phyloP scores from a whole-genome alignment of 495 filamentous ascomycete species.

The Penicillium parvum region DNA sequence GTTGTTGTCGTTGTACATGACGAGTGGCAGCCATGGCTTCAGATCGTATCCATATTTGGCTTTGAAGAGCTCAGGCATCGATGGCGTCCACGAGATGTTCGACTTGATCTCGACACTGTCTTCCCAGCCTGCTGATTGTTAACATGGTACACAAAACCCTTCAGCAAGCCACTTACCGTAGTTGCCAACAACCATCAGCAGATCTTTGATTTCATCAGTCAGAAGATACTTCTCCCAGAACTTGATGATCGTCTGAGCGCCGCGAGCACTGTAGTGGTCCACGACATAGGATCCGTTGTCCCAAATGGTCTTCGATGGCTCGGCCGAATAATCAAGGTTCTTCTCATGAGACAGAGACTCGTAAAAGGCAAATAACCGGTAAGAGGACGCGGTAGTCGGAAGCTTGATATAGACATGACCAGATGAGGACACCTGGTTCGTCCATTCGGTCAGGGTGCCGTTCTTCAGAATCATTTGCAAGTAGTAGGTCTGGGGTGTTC shows the following conservation, averaged over 20 bases:
- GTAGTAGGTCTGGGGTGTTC: constrained; percentile 5
- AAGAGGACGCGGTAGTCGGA: neutral
- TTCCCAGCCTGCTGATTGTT: constrained; percentile 40
- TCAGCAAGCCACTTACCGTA: constrained; percentile 30
- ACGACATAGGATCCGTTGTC: constrained; percentile 47
- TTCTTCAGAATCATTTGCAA: constrained; percentile 12
- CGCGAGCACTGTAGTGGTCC: constrained; percentile 44
- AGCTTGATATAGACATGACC: constrained; percentile 16
- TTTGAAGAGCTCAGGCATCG: constrained; percentile 37
- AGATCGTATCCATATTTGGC: constrained; percentile 29
- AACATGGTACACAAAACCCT: neutral
- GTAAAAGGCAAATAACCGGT: constrained; percentile 37
- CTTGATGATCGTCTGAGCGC: constrained; percentile 37
- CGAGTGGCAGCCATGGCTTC: constrained; percentile 18
- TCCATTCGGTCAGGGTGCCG: constrained; percentile 13
- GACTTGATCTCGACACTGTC: constrained; percentile 45
- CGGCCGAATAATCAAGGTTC: constrained; percentile 20
- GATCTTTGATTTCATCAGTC: constrained; percentile 21
- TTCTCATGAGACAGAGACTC: constrained; percentile 26
- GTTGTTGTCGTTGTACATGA: constrained; percentile 27
- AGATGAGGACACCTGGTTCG: constrained; percentile 8
- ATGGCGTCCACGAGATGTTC: constrained; percentile 41
- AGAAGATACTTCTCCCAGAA: constrained; percentile 47
- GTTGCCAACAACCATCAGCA: constrained; percentile 35
- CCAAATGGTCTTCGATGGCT: constrained; percentile 20